These are phyloP conservation scores for Physcomitrellopsis africana DNA, from an alignment of 225 moss, liverwort and hornwort genomes.

Conservation along the genomic window DNA sequence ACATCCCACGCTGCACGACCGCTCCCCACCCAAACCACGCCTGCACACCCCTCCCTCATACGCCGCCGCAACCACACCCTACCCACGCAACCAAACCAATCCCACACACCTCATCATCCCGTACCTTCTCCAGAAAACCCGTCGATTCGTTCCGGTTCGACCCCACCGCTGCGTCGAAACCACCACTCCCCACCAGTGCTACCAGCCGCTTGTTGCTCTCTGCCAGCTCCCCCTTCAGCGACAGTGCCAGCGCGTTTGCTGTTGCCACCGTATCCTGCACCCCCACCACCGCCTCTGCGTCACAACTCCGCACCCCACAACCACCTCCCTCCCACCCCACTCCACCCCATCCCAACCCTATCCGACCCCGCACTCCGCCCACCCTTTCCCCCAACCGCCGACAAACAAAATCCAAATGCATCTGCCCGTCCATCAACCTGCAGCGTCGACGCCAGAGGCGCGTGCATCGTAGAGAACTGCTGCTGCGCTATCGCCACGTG, in stretches of 20 bases:
- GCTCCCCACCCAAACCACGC: no score
- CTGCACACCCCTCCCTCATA: no score
- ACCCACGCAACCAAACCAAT: no score
- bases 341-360: no score
- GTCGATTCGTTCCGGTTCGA: conserved; percentile 66
- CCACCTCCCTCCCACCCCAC: neutral
- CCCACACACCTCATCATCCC: conserved; percentile 17
- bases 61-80: no score
- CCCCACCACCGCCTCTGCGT: conserved; percentile 21
- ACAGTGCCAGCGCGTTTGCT: conserved; percentile 70
- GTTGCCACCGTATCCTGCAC: conserved; percentile 83
- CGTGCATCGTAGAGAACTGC: conserved; percentile 82
- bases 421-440: conserved; percentile 59
- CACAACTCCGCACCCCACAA: neutral
- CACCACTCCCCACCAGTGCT: conserved; percentile 73
- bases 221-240: conserved; percentile 75
- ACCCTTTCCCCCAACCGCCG: no score
- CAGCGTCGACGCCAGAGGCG: conserved; percentile 76
- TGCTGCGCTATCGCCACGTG: conserved; percentile 83
- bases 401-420: no score
- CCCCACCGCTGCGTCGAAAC: conserved; percentile 50
- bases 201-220: conserved; percentile 87
- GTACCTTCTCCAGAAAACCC: conserved; percentile 83
- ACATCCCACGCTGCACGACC: conserved; percentile 4
- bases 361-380: no score